Base-by-base conservation (phyloP, 1,284 basidiomycete species). In the Ceratobasidium sp. region DNA sequence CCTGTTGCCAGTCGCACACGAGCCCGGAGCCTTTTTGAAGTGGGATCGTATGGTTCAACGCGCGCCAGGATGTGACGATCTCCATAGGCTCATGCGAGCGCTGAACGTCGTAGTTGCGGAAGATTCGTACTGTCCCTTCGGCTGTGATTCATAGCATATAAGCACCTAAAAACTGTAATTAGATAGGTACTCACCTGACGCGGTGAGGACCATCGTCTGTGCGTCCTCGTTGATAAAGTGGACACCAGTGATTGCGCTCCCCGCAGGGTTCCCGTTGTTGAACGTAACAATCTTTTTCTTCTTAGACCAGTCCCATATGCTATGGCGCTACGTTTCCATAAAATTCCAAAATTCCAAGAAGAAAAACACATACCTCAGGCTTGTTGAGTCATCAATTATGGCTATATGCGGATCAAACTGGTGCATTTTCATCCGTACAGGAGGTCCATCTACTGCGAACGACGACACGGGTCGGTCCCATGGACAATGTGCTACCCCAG, bases 171-270 rank as follows among this genome's bases (percentile, higher is more conserved):
- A 17, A 74, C 52, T 54, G 38, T 77, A 26, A 52, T 20, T 68
- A 1, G 46, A 52, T 68, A 23, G 15, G 74, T 74, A 85, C 90
- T 81, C 83, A 96, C 96, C 92, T 74, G 96, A 93, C 9, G 92
- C 96, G 56, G 95, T 93, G 76, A 99, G 86, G 79, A 99, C 92
- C 78, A 99, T 91, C 0, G 96, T 96, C 26, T 96, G 94, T 13
- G 96, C 94, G 79, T 98, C 96, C 85, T 99, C 96, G 84, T 99
- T 99, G 85, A 99, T 95, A 83, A 99, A 93, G 76, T 95, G 90
- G n/a, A 98, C 86, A 1, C 94, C 92, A 0, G 97, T 98, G 80
- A 99, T 95, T 78, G 90, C 92, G 10, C 93, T 94, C 54, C 93
- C 93, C 73, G 87, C 87, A 0, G 93, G 90, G 83, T 97, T 97